phyloP scores from a whole-genome alignment of 2,329 filamentous ascomycete species.

The Nemania diffusa region DNA sequence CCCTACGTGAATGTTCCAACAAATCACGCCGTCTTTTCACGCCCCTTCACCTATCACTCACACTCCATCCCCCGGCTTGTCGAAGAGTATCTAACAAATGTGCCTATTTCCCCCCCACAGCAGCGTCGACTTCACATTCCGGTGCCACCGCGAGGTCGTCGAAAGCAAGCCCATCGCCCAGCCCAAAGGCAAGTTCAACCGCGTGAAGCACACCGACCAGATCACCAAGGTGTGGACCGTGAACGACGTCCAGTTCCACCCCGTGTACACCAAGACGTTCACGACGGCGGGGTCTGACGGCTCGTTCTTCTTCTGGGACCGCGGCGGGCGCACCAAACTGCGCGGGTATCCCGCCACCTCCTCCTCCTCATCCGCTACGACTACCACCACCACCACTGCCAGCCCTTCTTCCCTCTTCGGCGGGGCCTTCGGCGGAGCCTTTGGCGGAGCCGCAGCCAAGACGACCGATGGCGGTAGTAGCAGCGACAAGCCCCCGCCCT shows the following conservation, averaged over 20 bases:
- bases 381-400: too few species aligned
- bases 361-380: neutral
- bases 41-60: neutral
- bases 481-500: conserved; percentile 52
- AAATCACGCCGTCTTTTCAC: neutral
- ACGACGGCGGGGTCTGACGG: conserved; percentile 52
- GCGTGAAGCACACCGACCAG: too few species aligned
- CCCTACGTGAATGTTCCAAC: neutral
- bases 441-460: neutral
- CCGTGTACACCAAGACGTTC: conserved; percentile 40
- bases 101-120: neutral
- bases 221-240: conserved; percentile 45
- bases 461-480: neutral
- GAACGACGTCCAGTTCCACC: conserved; percentile 50
- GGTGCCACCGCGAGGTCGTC: conserved; percentile 47
- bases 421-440: too few species aligned
- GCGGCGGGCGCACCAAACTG: conserved; percentile 58
- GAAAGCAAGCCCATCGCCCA: conserved; percentile 15
- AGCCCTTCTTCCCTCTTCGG: too few species aligned
- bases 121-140: conserved; percentile 45
- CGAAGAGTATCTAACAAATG: neutral
- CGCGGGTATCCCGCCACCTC: neutral
- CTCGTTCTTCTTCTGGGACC: conserved; percentile 65
- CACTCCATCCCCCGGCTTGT: too few species aligned
- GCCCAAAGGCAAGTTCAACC: too few species aligned